phyloP scores from a whole-genome alignment of 2,329 filamentous ascomycete species.

The Arthrobotrys megalospora region DNA sequence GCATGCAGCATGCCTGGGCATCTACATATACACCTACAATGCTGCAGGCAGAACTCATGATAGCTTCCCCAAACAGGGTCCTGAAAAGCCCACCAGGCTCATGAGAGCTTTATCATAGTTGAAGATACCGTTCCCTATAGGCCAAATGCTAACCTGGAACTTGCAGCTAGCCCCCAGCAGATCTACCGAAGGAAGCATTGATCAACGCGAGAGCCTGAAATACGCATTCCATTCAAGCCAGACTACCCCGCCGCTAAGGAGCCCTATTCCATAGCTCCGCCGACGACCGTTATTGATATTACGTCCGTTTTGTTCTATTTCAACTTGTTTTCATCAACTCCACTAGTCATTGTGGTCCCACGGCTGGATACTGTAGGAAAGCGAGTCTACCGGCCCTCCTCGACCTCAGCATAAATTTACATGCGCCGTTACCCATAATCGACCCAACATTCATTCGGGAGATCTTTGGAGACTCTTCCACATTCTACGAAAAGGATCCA shows the following conservation, averaged over 20 bases:
- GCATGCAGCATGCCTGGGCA: not conserved
- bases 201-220: constrained; percentile 26
- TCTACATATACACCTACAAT: not conserved
- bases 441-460: constrained; percentile 16
- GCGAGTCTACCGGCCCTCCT: not conserved
- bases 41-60: not conserved
- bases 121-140: not conserved
- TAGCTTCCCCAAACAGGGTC: not conserved
- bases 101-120: not conserved
- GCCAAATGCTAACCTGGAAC: constrained; percentile 35
- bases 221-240: constrained; percentile 22
- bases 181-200: constrained; percentile 48
- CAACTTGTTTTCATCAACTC: constrained; percentile 7
- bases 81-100: not conserved
- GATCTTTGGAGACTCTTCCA: not conserved
- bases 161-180: constrained; percentile 34
- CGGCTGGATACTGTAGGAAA: not conserved
- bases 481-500: not conserved
- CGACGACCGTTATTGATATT: constrained; percentile 6
- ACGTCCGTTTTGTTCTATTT: constrained; percentile 1
- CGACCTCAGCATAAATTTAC: not conserved
- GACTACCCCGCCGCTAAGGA: constrained; percentile 38
- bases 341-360: not conserved
- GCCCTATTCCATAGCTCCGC: constrained; percentile 6
- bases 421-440: not conserved